These are phyloP conservation scores for Daedaleopsis sinensis DNA, from an alignment of 768 basidiomycete genomes.

Conservation along the genomic window DNA sequence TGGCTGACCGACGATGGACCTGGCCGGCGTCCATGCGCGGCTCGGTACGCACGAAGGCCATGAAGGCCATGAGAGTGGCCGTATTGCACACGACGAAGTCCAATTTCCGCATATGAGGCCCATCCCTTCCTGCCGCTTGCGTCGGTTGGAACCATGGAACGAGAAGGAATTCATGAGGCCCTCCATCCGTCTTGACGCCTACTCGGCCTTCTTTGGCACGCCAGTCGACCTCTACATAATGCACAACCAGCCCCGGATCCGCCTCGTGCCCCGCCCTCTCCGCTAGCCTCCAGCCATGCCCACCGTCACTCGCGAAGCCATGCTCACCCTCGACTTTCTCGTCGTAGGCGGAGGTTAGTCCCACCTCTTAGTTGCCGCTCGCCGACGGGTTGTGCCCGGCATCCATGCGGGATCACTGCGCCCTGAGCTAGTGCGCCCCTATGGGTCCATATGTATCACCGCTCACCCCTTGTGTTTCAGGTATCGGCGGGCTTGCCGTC, in stretches of 20 bases:
- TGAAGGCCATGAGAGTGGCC: too few relatives aligned
- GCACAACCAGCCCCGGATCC: neutral
- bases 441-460: neutral
- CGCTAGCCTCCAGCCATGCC: constrained; percentile 18
- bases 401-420: neutral
- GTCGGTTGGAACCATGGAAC: neutral
- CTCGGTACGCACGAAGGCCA: neutral
- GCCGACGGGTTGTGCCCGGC: neutral
- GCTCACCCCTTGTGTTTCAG: constrained; percentile 23
- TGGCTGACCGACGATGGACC: neutral
- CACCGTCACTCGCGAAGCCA: constrained; percentile 27
- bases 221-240: neutral
- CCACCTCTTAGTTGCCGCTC: constrained; percentile 3
- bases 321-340: constrained; percentile 42
- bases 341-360: constrained; percentile 50
- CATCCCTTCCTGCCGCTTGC: neutral
- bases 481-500: constrained; percentile 57
- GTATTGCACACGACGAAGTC: neutral
- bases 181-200: neutral
- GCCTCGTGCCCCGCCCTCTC: constrained; percentile 4
- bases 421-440: neutral
- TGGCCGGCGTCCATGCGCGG: constrained; percentile 1
- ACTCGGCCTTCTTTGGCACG: neutral
- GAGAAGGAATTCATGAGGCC: neutral
- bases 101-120: constrained; percentile 2